Base-by-base conservation (phyloP, 768 basidiomycete species). In the Agaricus subrufescens region DNA sequence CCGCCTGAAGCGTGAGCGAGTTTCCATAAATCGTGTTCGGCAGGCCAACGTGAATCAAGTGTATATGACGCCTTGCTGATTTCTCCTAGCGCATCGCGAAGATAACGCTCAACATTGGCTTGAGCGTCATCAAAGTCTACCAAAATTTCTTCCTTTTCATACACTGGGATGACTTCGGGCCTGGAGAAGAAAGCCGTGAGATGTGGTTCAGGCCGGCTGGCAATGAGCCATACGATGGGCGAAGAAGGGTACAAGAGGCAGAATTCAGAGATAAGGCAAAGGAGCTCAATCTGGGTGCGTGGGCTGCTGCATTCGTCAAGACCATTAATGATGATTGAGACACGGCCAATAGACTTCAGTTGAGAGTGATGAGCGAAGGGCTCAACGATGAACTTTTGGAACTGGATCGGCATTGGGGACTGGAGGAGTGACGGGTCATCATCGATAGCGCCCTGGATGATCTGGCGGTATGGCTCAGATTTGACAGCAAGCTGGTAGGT, bases 401-500 rank as follows among this genome's bases (percentile, higher is more conserved):
- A 25, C 34, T 67, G 66, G 1, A 49, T 38, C 6, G 12, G 11
- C 8, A 58, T 12, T 3, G 54, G 57, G 29, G 58, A 61, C 34
- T 48, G 15, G 9, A 48, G 54, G 7, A 60, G 29, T 19, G 49
- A 31, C 27, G 56, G 61, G 30, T 59, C 52, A 3, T n/a, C 14
- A 6, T 15, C 5, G 38, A 66, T 54, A 8, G 39, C 46, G 3
- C 48, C 29, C 6, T 58, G 42, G n/a, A 66, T 48, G 15, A 50
- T 49, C 6, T 47, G 43, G 10, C 50, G 52, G 0, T 56, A 12
- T 14, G 26, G 25, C 9, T 60, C 55, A 30, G 49, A 9, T 1
- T 29, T 42, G 11, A 48, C 23, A 2, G 63, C 61, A 2, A 69
- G 53, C 31, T 69, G 64, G 31, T 60, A 62, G 1, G 63, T 55